phyloP scores from a whole-genome alignment of 2,329 filamentous ascomycete species.

The Exophiala xenobiotica region DNA sequence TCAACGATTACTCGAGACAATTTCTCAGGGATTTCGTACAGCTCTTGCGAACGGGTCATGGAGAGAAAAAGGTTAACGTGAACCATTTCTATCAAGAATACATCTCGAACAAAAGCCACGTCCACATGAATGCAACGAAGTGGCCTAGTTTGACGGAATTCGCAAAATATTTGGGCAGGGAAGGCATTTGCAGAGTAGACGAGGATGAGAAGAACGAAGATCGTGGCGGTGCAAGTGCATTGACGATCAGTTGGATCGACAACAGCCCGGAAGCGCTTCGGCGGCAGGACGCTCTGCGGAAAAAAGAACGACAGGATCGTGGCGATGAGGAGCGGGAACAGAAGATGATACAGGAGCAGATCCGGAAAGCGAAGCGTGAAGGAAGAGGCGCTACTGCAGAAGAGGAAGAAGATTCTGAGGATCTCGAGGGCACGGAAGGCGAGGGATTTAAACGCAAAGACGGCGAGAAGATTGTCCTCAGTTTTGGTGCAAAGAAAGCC shows the following conservation, averaged over 20 bases:
- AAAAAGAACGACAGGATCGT: conserved; percentile 82
- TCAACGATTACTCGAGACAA: conserved; percentile 76
- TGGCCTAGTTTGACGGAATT: conserved; percentile 90
- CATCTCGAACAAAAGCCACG: conserved; percentile 80
- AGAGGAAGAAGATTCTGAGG: conserved; percentile 43
- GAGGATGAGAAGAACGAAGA: conserved; percentile 71
- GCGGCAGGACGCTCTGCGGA: conserved; percentile 74
- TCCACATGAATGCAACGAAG: conserved; percentile 91
- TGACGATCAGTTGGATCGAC: conserved; percentile 89
- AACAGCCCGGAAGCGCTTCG: conserved; percentile 81
- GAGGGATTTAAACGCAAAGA: conserved; percentile 56
- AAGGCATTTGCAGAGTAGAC: conserved; percentile 86
- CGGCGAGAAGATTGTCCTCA: conserved; percentile 74
- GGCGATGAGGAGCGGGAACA: conserved; percentile 90
- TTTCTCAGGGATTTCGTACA: conserved; percentile 79
- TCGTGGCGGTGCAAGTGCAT: conserved; percentile 26
- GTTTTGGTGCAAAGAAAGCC: conserved; percentile 53
- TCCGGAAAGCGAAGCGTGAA: conserved; percentile 68
- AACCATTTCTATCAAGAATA: conserved; percentile 97
- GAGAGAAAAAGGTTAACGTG: conserved; percentile 82
- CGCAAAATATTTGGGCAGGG: conserved; percentile 78
- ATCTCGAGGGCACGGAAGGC: conserved; percentile 43
- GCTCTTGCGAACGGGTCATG: conserved; percentile 77
- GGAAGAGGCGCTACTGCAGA: conserved; percentile 49
- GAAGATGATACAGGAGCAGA: conserved; percentile 77